These are phyloP conservation scores for Haberlea rhodopensis DNA, from an alignment of 257 asterid species.

Conservation along the genomic window DNA sequence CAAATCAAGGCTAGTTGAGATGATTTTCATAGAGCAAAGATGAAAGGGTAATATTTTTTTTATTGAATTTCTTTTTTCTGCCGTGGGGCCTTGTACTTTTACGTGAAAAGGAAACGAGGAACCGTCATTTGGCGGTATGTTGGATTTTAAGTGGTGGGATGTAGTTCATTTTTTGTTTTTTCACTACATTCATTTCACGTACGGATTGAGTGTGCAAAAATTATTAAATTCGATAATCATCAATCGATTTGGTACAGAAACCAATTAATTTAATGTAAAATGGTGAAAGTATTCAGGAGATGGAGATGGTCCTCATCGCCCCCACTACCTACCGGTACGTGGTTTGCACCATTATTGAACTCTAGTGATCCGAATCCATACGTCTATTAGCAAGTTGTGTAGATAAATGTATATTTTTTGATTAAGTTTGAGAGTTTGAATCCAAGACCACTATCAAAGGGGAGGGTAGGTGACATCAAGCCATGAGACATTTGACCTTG, in stretches of 20 bases:
- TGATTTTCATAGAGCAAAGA: too few relatives aligned
- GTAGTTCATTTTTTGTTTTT: constrained; percentile 30
- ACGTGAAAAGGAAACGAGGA: constrained; percentile 28
- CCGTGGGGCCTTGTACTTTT: constrained; percentile 28
- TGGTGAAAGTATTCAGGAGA: neutral
- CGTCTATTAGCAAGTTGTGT: too few relatives aligned
- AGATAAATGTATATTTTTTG: too few relatives aligned
- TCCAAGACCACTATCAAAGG: too few relatives aligned
- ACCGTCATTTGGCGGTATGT: constrained; percentile 45
- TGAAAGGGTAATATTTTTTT: too few relatives aligned
- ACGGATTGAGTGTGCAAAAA: neutral
- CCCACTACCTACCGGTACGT: neutral
- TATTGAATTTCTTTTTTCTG: constrained; percentile 5
- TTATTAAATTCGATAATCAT: too few relatives aligned
- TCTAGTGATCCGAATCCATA: neutral
- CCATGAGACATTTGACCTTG: too few relatives aligned
- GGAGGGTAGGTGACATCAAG: too few relatives aligned
- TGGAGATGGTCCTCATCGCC: neutral
- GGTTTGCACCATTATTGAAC: neutral
- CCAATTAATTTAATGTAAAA: too few relatives aligned
- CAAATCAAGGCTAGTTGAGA: neutral
- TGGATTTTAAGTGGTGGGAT: constrained; percentile 36
- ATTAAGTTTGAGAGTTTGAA: too few relatives aligned
- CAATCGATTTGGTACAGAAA: neutral
- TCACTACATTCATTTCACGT: constrained; percentile 34